Evolutionary conservation across 2,329 filamentous ascomycete species (phyloP).

Genomic region (Thielaviopsis ethacetica): DNA sequence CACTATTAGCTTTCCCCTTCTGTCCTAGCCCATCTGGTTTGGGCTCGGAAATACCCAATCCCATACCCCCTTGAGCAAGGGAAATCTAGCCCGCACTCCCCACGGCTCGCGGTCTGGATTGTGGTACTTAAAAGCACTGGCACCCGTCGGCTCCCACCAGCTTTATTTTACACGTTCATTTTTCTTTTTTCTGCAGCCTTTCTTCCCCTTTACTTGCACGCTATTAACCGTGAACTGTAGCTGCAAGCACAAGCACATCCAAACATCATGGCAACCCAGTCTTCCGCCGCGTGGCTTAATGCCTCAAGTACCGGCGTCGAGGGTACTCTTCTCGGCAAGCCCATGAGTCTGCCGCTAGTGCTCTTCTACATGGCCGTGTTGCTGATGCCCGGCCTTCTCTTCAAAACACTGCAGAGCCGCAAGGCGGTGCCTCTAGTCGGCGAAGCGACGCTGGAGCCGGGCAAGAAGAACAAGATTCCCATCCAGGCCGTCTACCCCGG

Average conservation of each 20-base stretch:
- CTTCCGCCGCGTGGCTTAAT: slow-evolving; percentile 8
- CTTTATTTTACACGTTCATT: background rate
- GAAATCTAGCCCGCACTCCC: too few relatives aligned
- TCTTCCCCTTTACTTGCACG: background rate
- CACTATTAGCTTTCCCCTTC: too few relatives aligned
- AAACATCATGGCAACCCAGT: slow-evolving; percentile 9
- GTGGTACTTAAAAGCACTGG: too few relatives aligned
- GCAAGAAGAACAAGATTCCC: background rate
- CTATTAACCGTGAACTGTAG: background rate
- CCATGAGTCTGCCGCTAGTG: slow-evolving; percentile 25
- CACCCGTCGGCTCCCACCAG: too few relatives aligned
- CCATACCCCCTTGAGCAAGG: too few relatives aligned
- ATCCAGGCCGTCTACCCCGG: slow-evolving; percentile 17
- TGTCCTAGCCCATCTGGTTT: too few relatives aligned
- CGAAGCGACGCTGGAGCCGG: background rate
- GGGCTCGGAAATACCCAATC: too few relatives aligned
- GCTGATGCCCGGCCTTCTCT: slow-evolving; percentile 24
- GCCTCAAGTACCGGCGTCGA: background rate
- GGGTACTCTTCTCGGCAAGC: slow-evolving; percentile 14
- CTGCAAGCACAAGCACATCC: background rate
- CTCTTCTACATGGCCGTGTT: slow-evolving; percentile 28
- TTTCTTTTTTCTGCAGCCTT: background rate
- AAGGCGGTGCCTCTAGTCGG: slow-evolving; percentile 15
- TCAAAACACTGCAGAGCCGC: slow-evolving; percentile 25
- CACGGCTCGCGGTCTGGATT: too few relatives aligned